A percentile compares a stretch with the other conserved stretches of the same genome.
These are phyloP conservation scores for Xylaria sp. DNA, from an alignment of 2,329 filamentous ascomycete species.

Conservation along the genomic window DNA sequence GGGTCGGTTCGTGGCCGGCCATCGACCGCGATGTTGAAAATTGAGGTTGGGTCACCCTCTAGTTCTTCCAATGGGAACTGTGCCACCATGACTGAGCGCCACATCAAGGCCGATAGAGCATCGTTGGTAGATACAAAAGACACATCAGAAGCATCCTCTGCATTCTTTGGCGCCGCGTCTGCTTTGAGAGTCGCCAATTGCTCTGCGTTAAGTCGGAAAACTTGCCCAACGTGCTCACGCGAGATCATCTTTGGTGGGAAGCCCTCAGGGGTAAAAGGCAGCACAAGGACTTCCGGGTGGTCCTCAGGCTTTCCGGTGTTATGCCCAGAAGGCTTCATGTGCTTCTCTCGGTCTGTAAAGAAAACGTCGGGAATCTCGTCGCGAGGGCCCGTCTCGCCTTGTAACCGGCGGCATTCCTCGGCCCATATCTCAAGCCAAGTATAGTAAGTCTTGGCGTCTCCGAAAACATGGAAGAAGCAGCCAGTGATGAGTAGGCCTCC, in stretches of 20 bases:
- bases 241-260: slow-evolving; percentile 43
- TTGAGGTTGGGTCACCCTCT: slow-evolving; percentile 41
- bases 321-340: slow-evolving; percentile 40
- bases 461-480: slow-evolving; percentile 43
- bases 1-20: slow-evolving; percentile 44
- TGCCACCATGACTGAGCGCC: slow-evolving; percentile 42
- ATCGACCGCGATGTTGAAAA: slow-evolving; percentile 47
- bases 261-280: slow-evolving; percentile 39
- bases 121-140: slow-evolving; percentile 44
- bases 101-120: slow-evolving; percentile 46
- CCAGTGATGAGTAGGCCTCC: slow-evolving; percentile 40
- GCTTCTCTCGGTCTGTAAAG: slow-evolving; percentile 40
- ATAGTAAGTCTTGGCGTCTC: slow-evolving; percentile 43
- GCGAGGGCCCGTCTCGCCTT: slow-evolving; percentile 35
- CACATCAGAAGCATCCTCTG: slow-evolving; percentile 34
- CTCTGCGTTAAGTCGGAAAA: slow-evolving; percentile 43
- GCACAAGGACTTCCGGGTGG: slow-evolving; percentile 43
- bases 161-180: slow-evolving; percentile 40
- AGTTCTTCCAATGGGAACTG: slow-evolving; percentile 40
- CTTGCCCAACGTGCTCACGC: slow-evolving; percentile 40
- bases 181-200: slow-evolving; percentile 40
- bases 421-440: slow-evolving; percentile 44
- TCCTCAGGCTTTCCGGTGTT: slow-evolving; percentile 37
- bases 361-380: slow-evolving; percentile 37
- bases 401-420: slow-evolving; percentile 43